Percentiles rank a stretch among this genome's conserved stretches.
These are phyloP conservation scores for Trichothecium roseum DNA, from an alignment of 2,329 filamentous ascomycete species.

Conservation along the genomic window DNA sequence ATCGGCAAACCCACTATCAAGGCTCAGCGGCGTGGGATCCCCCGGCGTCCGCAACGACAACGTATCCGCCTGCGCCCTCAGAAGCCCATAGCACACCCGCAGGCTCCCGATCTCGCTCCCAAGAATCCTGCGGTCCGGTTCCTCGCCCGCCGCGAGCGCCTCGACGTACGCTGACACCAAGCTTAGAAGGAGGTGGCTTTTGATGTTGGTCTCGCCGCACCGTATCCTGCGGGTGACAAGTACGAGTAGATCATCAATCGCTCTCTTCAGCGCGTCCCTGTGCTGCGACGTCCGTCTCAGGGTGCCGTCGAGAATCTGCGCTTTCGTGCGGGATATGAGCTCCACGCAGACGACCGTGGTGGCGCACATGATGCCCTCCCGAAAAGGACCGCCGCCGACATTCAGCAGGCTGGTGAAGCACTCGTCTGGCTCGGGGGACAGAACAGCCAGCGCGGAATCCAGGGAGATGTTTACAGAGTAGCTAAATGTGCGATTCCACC, in stretches of 20 bases:
- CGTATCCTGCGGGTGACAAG: conserved; percentile 21
- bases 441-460: conserved; percentile 27
- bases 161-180: conserved; percentile 29
- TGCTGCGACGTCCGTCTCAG: conserved; percentile 15
- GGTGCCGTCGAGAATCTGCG: conserved; percentile 17
- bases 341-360: conserved; percentile 21
- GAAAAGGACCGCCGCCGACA: conserved; percentile 28
- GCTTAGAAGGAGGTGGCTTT: conserved; percentile 26
- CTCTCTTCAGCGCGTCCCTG: conserved; percentile 19
- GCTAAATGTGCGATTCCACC: conserved; percentile 32
- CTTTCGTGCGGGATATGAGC: conserved; percentile 20
- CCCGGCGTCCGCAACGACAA: too few species aligned
- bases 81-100: conserved; percentile 16
- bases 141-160: conserved; percentile 16
- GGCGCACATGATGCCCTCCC: conserved; percentile 25
- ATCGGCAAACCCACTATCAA: too few species aligned
- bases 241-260: conserved; percentile 15
- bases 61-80: conserved; percentile 9
- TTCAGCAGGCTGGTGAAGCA: conserved; percentile 24
- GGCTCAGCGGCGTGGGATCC: too few species aligned
- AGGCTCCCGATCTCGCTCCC: conserved; percentile 22
- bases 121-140: conserved; percentile 16
- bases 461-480: conserved; percentile 37
- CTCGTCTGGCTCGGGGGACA: conserved; percentile 23
- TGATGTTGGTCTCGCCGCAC: conserved; percentile 32